A percentile compares a stretch with the other conserved stretches of the same genome.
These are phyloP conservation scores for Penicillium occitanis DNA, from an alignment of 2,329 filamentous ascomycete genomes.

Conservation along the genomic window DNA sequence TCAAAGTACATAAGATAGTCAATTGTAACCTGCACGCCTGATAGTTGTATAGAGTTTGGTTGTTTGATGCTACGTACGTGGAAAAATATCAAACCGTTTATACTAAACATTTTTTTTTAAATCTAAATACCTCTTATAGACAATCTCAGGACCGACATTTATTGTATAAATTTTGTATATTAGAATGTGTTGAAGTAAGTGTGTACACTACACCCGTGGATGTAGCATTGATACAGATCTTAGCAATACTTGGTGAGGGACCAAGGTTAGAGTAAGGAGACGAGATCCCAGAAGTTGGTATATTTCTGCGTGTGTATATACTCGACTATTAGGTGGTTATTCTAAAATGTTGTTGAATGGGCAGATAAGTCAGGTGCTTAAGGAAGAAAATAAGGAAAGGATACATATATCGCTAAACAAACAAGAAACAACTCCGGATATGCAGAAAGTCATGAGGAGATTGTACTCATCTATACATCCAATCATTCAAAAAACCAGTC, in stretches of 20 bases:
- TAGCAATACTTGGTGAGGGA: neutral
- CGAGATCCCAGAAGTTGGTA: neutral
- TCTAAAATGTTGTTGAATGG: neutral
- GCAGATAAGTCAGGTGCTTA: neutral
- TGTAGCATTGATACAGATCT: neutral
- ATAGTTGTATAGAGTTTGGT: neutral
- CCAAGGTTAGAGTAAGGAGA: neutral
- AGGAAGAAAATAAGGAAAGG: neutral
- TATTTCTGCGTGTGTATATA: neutral
- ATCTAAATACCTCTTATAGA: no score
- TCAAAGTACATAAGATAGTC: neutral
- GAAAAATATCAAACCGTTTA: neutral
- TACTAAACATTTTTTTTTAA: no score
- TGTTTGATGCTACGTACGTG: neutral
- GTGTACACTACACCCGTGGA: no score
- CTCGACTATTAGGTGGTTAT: neutral
- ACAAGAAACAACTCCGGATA: neutral
- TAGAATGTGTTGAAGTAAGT: no score
- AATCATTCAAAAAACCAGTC: neutral
- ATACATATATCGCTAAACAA: neutral
- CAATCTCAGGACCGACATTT: no score
- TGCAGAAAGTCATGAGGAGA: neutral
- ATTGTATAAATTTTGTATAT: no score
- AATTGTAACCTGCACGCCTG: neutral
- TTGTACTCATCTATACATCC: conserved; percentile 1